These are phyloP conservation scores for Fistulifera pelliculosa DNA, from an alignment of 108 stramenopile genomes.

Conservation along the genomic window DNA sequence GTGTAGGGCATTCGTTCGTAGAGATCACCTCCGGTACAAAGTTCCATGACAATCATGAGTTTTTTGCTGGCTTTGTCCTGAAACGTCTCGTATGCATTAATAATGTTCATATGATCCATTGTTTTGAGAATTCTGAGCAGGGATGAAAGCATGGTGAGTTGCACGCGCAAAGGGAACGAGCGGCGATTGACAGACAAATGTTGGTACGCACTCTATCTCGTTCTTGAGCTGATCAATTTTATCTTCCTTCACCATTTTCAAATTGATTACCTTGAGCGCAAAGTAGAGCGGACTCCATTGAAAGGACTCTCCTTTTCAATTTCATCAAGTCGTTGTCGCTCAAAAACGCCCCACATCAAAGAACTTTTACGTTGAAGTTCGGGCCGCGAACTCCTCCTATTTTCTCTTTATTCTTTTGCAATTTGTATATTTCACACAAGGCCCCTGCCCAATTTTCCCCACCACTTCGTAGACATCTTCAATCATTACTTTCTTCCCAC, in stretches of 20 bases:
- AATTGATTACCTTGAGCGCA: slow-evolving; percentile 24
- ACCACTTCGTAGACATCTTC: slow-evolving; percentile 10
- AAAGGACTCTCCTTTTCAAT: neutral
- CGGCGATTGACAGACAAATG: no score
- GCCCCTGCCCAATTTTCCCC: slow-evolving; percentile 7
- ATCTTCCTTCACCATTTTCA: slow-evolving; percentile 11
- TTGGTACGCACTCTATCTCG: slow-evolving; percentile 33
- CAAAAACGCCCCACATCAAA: neutral
- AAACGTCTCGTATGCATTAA: slow-evolving; percentile 65
- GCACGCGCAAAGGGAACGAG: no score
- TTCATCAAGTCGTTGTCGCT: neutral
- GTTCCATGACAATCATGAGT: slow-evolving; percentile 57
- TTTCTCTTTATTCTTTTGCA: slow-evolving; percentile 12
- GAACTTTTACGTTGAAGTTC: slow-evolving; percentile 2
- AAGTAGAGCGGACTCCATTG: slow-evolving; percentile 11
- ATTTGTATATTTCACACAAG: slow-evolving; percentile 7
- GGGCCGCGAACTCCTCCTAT: slow-evolving; percentile 8
- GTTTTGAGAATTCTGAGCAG: slow-evolving; percentile 42
- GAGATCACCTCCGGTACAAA: slow-evolving; percentile 69
- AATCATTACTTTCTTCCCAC: neutral
- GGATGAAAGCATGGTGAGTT: no score
- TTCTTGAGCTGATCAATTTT: slow-evolving; percentile 34
- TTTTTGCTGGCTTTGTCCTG: slow-evolving; percentile 31
- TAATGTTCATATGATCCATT: slow-evolving; percentile 81
- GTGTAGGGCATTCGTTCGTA: slow-evolving; percentile 54